phyloP scores from a whole-genome alignment of 192 early-diverging fungal genomes.

The Gaertneriomyces sp. region DNA sequence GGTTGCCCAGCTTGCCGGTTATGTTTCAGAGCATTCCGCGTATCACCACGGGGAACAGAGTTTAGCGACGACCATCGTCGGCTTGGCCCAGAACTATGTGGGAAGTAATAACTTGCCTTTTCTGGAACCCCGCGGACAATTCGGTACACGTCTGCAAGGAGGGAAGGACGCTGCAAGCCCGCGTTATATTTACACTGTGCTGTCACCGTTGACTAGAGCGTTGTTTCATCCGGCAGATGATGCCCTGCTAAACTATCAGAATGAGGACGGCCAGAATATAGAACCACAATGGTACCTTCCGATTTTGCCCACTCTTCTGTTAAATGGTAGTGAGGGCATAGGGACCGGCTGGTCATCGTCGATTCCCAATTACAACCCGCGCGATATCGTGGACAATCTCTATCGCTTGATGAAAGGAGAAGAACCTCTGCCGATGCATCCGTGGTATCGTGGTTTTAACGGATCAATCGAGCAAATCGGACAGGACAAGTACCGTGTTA shows the following conservation, averaged over 20 bases:
- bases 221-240: conserved; percentile 83
- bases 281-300: conserved; percentile 90
- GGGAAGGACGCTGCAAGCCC: conserved; percentile 93
- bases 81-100: conserved; percentile 91
- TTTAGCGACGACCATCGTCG: conserved; percentile 81
- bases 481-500: conserved; percentile 61
- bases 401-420: conserved; percentile 72
- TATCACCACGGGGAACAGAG: conserved; percentile 95
- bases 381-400: conserved; percentile 84
- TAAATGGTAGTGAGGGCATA: conserved; percentile 94
- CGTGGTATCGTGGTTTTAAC: conserved; percentile 84
- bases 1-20: conserved; percentile 81
- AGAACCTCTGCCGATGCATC: conserved; percentile 68
- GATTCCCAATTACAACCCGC: conserved; percentile 69
- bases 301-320: conserved; percentile 87
- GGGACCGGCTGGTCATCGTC: conserved; percentile 76
- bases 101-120: conserved; percentile 93
- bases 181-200: conserved; percentile 91
- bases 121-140: conserved; percentile 81
- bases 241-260: conserved; percentile 72
- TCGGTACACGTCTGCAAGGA: conserved; percentile 86
- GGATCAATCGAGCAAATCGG: conserved; percentile 65
- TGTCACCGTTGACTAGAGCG: conserved; percentile 67
- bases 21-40: conserved; percentile 80
- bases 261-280: conserved; percentile 84